A percentile compares a stretch with the other conserved stretches of the same genome.
These are phyloP conservation scores for Heterobasidion occidentale DNA, from an alignment of 1,284 basidiomycete genomes.

Conservation along the genomic window DNA sequence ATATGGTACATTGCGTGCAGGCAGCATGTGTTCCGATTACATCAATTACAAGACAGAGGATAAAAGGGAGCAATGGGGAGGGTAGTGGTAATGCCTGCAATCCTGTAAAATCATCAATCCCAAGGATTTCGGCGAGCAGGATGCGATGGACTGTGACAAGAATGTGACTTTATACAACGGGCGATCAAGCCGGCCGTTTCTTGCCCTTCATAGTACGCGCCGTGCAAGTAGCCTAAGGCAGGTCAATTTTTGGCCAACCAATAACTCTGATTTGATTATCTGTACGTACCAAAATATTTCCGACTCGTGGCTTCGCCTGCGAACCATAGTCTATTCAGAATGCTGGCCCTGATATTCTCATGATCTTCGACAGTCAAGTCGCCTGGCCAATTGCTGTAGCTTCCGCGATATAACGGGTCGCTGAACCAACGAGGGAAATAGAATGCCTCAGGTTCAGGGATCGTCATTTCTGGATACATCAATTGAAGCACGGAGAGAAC, in stretches of 20 bases:
- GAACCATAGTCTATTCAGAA: not conserved
- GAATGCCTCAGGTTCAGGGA: slow-evolving; percentile 34
- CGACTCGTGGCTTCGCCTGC: not conserved
- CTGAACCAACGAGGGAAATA: slow-evolving; percentile 40
- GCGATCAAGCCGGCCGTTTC: slow-evolving; percentile 5
- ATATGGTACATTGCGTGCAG: too few species aligned
- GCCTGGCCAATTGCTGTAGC: slow-evolving; percentile 56
- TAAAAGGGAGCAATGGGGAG: too few species aligned
- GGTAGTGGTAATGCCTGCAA: too few species aligned
- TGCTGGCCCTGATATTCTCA: slow-evolving; percentile 45
- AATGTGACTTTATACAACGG: not conserved
- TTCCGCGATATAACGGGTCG: slow-evolving; percentile 45
- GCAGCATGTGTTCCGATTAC: too few species aligned
- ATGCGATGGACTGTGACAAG: not conserved
- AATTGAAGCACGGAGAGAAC: slow-evolving; percentile 42
- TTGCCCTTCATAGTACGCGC: slow-evolving; percentile 27
- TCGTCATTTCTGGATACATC: slow-evolving; percentile 42
- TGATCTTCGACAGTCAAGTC: slow-evolving; percentile 46
- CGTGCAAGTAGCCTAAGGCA: slow-evolving; percentile 25
- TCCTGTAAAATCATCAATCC: too few species aligned
- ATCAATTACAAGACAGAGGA: too few species aligned
- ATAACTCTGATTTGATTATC: not conserved
- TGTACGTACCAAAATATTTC: slow-evolving; percentile 21
- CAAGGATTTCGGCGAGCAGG: too few species aligned
- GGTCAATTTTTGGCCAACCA: not conserved